These are phyloP conservation scores for Mycosarcoma maydis DNA, from an alignment of 1,284 basidiomycete species.

Conservation along the genomic window DNA sequence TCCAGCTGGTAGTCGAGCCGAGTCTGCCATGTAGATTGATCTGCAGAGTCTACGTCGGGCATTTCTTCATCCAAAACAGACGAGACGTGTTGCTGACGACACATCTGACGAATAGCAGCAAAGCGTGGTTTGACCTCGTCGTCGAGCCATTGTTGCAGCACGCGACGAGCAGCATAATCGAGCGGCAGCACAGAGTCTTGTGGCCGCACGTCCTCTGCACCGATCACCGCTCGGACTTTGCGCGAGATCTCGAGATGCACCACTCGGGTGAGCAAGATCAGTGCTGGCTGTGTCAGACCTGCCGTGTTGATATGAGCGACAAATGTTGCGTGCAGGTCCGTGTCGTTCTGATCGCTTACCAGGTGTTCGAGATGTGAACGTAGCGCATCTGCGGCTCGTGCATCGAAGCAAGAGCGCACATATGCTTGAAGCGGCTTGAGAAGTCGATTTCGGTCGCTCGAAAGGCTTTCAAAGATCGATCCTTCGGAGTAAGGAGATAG, in stretches of 20 bases:
- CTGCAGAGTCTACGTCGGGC: constrained; percentile 3
- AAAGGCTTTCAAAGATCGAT: constrained; percentile 17
- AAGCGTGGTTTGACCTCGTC: constrained; percentile 31
- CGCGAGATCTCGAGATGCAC: constrained; percentile 32
- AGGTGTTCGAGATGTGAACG: constrained; percentile 16
- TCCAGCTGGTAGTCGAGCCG: constrained; percentile 52
- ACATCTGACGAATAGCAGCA: constrained; percentile 24
- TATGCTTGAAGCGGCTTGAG: constrained; percentile 17
- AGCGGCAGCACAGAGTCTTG: constrained; percentile 28
- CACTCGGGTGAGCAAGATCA: constrained; percentile 30
- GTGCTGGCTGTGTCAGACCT: constrained; percentile 19
- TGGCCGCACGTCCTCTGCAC: constrained; percentile 16
- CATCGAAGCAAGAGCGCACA: constrained; percentile 17
- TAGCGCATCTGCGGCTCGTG: constrained; percentile 9
- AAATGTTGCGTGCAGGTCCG: constrained; percentile 17
- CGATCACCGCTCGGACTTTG: constrained; percentile 32
- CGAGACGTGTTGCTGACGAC: not conserved
- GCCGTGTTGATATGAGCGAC: constrained; percentile 15
- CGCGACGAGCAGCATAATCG: constrained; percentile 29
- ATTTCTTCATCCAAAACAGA: not conserved
- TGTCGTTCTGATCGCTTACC: not conserved
- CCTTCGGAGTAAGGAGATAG: constrained; percentile 18
- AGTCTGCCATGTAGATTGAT: constrained; percentile 17
- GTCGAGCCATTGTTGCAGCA: constrained; percentile 37
- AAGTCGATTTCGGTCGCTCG: constrained; percentile 3